A percentile compares a stretch with the other conserved stretches of the same genome.
These are phyloP conservation scores for Eucalyptus cloeziana DNA, from an alignment of 345 rosid species.

Conservation along the genomic window DNA sequence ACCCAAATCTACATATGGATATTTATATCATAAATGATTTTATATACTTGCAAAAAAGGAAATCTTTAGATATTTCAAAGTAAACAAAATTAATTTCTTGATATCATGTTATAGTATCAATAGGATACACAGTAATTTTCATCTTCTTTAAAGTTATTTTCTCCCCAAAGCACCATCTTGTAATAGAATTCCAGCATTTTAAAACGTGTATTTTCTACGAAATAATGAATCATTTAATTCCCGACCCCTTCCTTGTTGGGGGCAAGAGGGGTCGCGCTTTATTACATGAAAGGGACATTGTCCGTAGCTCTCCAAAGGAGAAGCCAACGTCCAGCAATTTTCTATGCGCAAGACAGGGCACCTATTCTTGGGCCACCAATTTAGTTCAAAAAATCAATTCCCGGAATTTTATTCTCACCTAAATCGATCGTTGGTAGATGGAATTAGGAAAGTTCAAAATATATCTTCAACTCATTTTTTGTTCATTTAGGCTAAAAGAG, in stretches of 20 bases:
- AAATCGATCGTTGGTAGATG: background rate
- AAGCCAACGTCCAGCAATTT: background rate
- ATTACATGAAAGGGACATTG: background rate
- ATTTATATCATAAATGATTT: background rate
- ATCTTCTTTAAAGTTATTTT: background rate
- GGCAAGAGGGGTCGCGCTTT: background rate
- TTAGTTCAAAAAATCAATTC: background rate
- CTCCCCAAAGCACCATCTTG: background rate
- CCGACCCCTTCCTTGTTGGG: too few relatives aligned
- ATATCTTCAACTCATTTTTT: background rate
- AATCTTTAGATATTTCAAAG: background rate
- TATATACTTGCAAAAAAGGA: background rate
- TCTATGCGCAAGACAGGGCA: too few relatives aligned
- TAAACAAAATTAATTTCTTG: background rate
- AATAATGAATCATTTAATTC: too few relatives aligned
- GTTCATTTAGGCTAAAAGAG: background rate
- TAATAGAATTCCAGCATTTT: background rate
- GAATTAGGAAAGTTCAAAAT: too few relatives aligned
- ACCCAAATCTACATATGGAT: background rate
- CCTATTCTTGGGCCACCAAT: background rate
- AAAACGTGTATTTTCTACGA: too few relatives aligned
- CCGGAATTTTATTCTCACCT: background rate
- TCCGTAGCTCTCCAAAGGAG: background rate
- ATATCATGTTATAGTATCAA: background rate
- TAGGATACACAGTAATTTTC: background rate